A percentile compares a stretch with the other conserved stretches of the same genome.
phyloP scores from a whole-genome alignment of 208 protist species.

The Borovskyia barvae region DNA sequence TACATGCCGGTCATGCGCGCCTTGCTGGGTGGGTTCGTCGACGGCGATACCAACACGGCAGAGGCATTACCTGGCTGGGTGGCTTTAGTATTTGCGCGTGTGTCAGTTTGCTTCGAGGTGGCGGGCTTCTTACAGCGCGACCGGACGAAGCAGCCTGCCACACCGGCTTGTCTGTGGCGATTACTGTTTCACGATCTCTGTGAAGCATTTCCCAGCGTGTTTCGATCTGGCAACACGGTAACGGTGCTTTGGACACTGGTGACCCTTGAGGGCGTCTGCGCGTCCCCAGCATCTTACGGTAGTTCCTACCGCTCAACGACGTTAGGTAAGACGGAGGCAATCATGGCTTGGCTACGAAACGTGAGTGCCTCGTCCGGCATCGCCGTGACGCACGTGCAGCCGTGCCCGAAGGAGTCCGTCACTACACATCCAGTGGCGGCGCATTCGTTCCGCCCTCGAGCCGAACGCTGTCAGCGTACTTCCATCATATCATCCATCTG shows the following conservation, averaged over 20 bases:
- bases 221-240: slow-evolving; percentile 47
- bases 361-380: background rate
- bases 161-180: slow-evolving; percentile 33
- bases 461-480: slow-evolving; percentile 4
- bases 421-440: background rate
- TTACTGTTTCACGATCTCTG: slow-evolving; percentile 28
- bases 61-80: slow-evolving; percentile 9
- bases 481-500: slow-evolving; percentile 2
- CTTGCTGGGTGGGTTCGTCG: background rate
- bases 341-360: slow-evolving; percentile 4
- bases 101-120: slow-evolving; percentile 25
- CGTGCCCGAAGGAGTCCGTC: too few relatives aligned
- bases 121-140: slow-evolving; percentile 23
- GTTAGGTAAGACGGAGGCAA: slow-evolving; percentile 16
- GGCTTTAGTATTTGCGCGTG: slow-evolving; percentile 19
- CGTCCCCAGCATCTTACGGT: slow-evolving; percentile 11
- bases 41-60: background rate
- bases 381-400: too few relatives aligned
- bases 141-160: slow-evolving; percentile 25
- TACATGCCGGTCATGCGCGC: slow-evolving; percentile 5
- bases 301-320: slow-evolving; percentile 3
- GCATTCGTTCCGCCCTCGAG: background rate
- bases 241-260: slow-evolving; percentile 41
- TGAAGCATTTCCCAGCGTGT: slow-evolving; percentile 46
- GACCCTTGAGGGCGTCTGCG: slow-evolving; percentile 37